Evolutionary conservation across 805 yeast species (phyloP), one percentile per base, ranked within the genome.

Genomic region (Ogataea pilisensis): DNA sequence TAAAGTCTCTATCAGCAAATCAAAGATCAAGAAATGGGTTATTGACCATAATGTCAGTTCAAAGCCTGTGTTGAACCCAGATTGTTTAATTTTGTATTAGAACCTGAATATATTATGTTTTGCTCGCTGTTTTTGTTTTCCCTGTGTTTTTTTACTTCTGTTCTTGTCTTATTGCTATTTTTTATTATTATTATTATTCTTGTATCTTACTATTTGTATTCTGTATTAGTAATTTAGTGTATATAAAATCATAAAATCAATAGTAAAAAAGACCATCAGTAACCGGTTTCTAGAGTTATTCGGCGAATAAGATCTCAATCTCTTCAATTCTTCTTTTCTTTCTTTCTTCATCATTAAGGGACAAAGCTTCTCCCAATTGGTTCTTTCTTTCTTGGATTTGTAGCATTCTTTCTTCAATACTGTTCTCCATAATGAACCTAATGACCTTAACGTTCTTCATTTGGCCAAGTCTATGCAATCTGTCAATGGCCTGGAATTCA

Each of bases 401-500:
- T 36, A 91, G 68, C 93, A 90, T 91, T 51, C 88, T 79, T 45
- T 82, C 93, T 58, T 90, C 98, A 18, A 90, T 85, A 44, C 91
- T 80, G 35, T 80, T 79, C 50, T 82, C 82, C 63, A 90, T 80
- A 33, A 90, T 87, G 54, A 90, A 90, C 43, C 97, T 65, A 2
- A 78, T 69, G 24, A 90, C 89, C 46, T 75, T 77, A 12, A 91
- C 97, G 31, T 72, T 72, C 20, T 70, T 75, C 9, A 67, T 66
- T 57, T 90, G 98, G 0, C 98, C 97, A 56, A 91, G 85, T 50
- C 98, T 73, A 57, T 90, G 96, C 14, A 91, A 75, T 53, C 98
- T 63, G 63, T 89, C 96, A 44, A 89, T 85, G 0, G 96, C 96
- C 60, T 88, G 96, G 37, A 85, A 87, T 54, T 88, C 96, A 39